Base-by-base conservation (phyloP, 2,329 filamentous ascomycete species). In the Sporothrix variecibatus region DNA sequence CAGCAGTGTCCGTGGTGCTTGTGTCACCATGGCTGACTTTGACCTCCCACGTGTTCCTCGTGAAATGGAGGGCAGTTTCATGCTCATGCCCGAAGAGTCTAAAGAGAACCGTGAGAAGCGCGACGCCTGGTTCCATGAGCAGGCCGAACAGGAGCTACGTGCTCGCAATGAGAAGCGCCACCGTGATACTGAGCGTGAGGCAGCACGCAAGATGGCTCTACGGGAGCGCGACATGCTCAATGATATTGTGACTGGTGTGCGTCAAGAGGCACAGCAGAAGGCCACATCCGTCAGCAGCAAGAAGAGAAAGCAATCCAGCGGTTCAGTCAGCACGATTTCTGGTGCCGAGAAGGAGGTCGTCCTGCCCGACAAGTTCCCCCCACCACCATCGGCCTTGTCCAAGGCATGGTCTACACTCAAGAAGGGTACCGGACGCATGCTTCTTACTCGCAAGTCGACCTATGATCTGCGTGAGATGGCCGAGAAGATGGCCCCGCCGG, bases 321-420 rank as follows among this genome's bases (percentile, higher is more conserved):
- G 51, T 15, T 34, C 28, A 7, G n/a, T 20, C 15, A 46, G 26
- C 31, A 20, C 23, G 23, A 15, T 7, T 1, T 17, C 40, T 23
- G 58, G 72, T 7, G 17, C 56, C 2, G 67, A 75, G 17, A 56
- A 43, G 40, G 49, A 65, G 7, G 71, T 72, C 9, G 31, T 65
- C 1, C 2, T 72, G 23, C 56, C 70, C 1, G 70, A 72, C 46
- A 72, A 68, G 11, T 62, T 34, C 12, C 51, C 31, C 0, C 70
- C 71, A 2, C 68, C 71, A 4, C 38, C 75, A 17, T 72, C 75
- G 9, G 51, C 75, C 1, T 26, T 76, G 8, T 56, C 74, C 28
- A 74, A 71, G 23, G 76, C 74, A 0, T 77, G 76, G 76, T 67
- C 73, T 1, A 62, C 73, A 4, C 56, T 75, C 17, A 77, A 74